These are phyloP conservation scores for Backusella westeae DNA, from an alignment of 192 early-diverging fungal species.

Conservation along the genomic window DNA sequence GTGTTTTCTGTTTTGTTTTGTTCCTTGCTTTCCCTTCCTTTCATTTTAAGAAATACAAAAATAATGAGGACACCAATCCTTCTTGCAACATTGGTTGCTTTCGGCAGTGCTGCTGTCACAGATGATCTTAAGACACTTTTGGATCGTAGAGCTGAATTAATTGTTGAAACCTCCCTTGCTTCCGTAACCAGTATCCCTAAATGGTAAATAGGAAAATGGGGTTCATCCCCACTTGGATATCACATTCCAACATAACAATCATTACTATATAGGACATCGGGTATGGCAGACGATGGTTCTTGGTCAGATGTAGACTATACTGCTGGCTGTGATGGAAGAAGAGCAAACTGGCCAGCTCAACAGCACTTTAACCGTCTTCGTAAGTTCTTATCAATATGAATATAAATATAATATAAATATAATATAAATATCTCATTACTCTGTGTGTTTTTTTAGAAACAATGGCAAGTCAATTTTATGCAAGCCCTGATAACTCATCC, in stretches of 20 bases:
- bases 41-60: not conserved
- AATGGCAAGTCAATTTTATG: constrained; percentile 16
- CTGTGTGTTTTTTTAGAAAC: not conserved
- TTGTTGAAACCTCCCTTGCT: not conserved
- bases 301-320: constrained; percentile 32
- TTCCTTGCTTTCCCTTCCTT: not conserved
- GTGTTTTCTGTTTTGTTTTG: constrained; percentile 7
- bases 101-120: not conserved
- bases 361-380: constrained; percentile 20
- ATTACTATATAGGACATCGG: not conserved
- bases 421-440: too few species aligned
- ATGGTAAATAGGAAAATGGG: not conserved
- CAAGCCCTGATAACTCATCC: not conserved
- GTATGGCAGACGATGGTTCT: constrained; percentile 6
- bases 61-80: not conserved
- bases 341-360: constrained; percentile 30
- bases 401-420: not conserved
- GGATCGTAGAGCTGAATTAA: not conserved
- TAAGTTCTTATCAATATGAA: not conserved
- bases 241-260: not conserved
- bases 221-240: not conserved
- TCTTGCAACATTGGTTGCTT: not conserved
- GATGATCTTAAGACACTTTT: not conserved
- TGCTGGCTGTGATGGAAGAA: constrained; percentile 20
- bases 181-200: not conserved